Conservation (phyloP, 768 basidiomycete genomes). For the Rhodotorula babjevae region DNA sequence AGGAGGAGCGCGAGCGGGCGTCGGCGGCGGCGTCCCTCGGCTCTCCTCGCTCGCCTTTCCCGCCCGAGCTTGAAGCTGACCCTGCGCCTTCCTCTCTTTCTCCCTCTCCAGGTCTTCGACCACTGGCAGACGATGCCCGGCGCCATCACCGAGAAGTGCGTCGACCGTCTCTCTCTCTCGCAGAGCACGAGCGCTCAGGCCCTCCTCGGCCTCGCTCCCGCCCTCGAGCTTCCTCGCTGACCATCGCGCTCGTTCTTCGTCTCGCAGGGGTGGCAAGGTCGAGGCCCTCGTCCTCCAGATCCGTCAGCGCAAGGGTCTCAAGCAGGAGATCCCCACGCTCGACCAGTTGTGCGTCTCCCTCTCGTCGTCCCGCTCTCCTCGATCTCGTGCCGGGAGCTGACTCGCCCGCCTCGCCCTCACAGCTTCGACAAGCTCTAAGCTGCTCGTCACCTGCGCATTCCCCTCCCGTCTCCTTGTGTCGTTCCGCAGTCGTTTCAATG, state of each 20-base stretch:
- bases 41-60: neutral
- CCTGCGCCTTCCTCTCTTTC: neutral
- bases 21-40: too few relatives aligned
- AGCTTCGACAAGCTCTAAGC: constrained; percentile 13
- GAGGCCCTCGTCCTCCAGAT: constrained; percentile 65
- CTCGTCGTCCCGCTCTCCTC: neutral
- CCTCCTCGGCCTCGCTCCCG: too few relatives aligned
- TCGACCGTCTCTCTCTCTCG: neutral
- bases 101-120: constrained; percentile 55
- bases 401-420: neutral
- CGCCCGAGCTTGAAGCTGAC: neutral
- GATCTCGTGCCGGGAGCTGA: neutral
- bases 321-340: constrained; percentile 76
- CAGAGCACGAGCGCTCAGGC: too few relatives aligned
- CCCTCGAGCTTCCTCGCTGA: too few relatives aligned
- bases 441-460: neutral
- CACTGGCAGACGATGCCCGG: constrained; percentile 64
- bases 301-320: constrained; percentile 91
- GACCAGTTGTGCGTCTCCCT: constrained; percentile 64
- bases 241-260: too few relatives aligned
- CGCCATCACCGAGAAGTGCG: neutral
- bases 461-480: constrained; percentile 7
- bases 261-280: neutral
- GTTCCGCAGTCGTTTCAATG: neutral
- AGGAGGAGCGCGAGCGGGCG: too few relatives aligned